Evolutionary conservation across 2,329 filamentous ascomycete species (phyloP), one percentile per base, ranked within the genome.

Genomic region (Botrytis sinoallii): DNA sequence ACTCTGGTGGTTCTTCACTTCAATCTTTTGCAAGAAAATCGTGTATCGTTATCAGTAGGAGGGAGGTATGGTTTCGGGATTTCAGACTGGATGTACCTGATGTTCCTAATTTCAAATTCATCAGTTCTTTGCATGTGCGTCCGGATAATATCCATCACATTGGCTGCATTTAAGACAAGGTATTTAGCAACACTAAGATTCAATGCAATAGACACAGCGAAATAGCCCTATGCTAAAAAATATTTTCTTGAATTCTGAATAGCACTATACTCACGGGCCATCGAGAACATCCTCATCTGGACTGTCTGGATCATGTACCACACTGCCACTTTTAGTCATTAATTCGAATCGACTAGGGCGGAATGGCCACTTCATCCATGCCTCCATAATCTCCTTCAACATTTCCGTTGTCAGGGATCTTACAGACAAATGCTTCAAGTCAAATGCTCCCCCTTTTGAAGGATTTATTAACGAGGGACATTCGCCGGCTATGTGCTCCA

Each of bases 311-410:
- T 68, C 66, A 57, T 68, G 29, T 4, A 68, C 66, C 35, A 42
- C 42, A 68, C 66, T 68, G 9, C 66, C 66, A 42, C 66, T 52
- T 38, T 38, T 75, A 16, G 42, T 65, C 67, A 78, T 70, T 16
- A 91, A 90, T 83, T 89, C 86, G 25, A 91, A 90, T 78, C 90
- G 87, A 42, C 89, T 88, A 1, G 89, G 89, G 4, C 82, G 81
- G 76, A 92, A 92, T 0, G 90, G 90, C 91, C 91, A 93, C 69
- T 86, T 83, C 81, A 88, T 84, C 85, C 89, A 93, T 0, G 86
- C 86, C 76, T 87, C 84, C 7, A 90, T 75, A 25, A 93, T 82
- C 74, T 91, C 88, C 29, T 84, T 80, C 80, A 89, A 84, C 84
- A 92, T 89, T 22, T 79, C 78, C 76, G 84, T 80, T 61, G 86